Conservation (phyloP, 805 yeast genomes). For the Candida berthetii region DNA sequence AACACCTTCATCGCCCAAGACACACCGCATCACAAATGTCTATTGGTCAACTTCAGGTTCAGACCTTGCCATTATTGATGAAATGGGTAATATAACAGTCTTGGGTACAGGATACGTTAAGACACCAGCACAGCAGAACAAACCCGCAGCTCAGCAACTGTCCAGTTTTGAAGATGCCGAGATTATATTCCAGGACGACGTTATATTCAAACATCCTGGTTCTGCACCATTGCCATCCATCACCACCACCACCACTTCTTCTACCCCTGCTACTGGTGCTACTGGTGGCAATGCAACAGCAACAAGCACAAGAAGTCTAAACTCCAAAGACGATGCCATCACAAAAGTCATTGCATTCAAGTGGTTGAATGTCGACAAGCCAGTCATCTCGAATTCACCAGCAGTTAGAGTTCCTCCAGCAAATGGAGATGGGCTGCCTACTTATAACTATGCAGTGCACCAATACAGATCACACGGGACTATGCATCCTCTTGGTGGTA, state of each 20-base stretch:
- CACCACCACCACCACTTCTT: constrained; percentile 19
- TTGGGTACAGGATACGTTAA: constrained; percentile 43
- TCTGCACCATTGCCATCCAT: constrained; percentile 6
- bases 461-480: constrained; percentile 57
- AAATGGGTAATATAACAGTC: constrained; percentile 58
- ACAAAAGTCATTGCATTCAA: constrained; percentile 41
- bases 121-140: constrained; percentile 25
- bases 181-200: constrained; percentile 30
- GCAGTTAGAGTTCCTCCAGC: constrained; percentile 32
- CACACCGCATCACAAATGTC: constrained; percentile 36
- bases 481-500: constrained; percentile 60
- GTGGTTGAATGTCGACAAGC: constrained; percentile 75
- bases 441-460: constrained; percentile 49
- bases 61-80: constrained; percentile 77
- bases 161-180: constrained; percentile 20
- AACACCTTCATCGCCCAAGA: constrained; percentile 17
- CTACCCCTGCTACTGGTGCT: constrained; percentile 5
- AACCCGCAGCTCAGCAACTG: constrained; percentile 20
- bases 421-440: constrained; percentile 3
- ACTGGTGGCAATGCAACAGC: constrained; percentile 18
- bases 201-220: constrained; percentile 15
- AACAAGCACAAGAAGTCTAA: constrained; percentile 35
- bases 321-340: constrained; percentile 24
- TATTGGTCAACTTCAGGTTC: constrained; percentile 77
- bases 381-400: constrained; percentile 53